These are phyloP conservation scores for Lasiodiplodia hormozganensis DNA, from an alignment of 2,329 filamentous ascomycete species.

Conservation along the genomic window DNA sequence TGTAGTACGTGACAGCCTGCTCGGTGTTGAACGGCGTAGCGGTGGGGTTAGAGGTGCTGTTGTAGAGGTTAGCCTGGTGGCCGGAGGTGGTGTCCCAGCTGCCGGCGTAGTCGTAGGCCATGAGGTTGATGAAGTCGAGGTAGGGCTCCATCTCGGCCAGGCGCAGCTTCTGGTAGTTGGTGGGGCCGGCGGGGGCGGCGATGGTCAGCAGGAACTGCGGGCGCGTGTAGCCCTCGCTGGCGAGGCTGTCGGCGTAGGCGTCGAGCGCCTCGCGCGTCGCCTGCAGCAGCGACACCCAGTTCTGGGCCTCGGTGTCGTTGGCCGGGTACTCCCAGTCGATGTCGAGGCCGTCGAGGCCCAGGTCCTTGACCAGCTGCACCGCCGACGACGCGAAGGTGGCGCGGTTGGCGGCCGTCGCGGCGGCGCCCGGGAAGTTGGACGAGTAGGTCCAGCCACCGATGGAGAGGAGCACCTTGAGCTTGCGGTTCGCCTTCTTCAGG, in stretches of 20 bases:
- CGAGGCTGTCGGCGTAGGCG: constrained; percentile 47
- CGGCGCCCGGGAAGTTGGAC: constrained; percentile 75
- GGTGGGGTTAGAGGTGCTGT: constrained; percentile 61
- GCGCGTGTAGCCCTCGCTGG: constrained; percentile 1
- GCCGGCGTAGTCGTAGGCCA: constrained; percentile 69
- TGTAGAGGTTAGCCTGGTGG: constrained; percentile 82
- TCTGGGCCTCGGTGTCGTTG: constrained; percentile 45
- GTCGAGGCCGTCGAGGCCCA: constrained; percentile 70
- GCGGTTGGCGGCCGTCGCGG: constrained; percentile 68
- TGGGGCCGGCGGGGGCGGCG: constrained; percentile 53
- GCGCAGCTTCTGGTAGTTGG: constrained; percentile 52
- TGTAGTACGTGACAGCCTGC: constrained; percentile 75
- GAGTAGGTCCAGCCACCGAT: constrained; percentile 88
- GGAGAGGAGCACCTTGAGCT: constrained; percentile 80
- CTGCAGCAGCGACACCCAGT: constrained; percentile 50
- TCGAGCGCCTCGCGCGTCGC: constrained; percentile 49
- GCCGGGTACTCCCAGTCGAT: constrained; percentile 58
- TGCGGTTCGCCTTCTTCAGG: constrained; percentile 76
- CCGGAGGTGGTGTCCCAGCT: constrained; percentile 76
- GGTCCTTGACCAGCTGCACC: constrained; percentile 76
- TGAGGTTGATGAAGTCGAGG: constrained; percentile 59
- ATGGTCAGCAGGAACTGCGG: constrained; percentile 52
- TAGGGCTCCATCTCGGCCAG: constrained; percentile 51
- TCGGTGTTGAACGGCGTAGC: constrained; percentile 81
- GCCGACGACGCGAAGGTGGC: constrained; percentile 72